phyloP scores from a whole-genome alignment of 768 basidiomycete genomes.

The Galerina marginata region DNA sequence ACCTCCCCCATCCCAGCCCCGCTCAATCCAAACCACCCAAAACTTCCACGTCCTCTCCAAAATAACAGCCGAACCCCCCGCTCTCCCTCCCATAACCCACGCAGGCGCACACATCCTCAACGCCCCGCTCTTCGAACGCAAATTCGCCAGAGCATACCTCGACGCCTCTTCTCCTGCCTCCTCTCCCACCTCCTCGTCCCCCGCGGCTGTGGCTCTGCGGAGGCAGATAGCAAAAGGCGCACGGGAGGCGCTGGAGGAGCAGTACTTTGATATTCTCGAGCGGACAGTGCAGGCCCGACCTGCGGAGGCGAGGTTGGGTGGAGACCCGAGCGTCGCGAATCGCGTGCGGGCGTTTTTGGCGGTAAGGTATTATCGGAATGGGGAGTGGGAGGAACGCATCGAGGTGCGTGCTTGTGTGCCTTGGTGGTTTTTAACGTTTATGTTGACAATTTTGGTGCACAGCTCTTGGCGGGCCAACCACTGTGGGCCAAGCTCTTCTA shows the following conservation, averaged over 20 bases:
- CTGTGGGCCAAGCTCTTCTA: constrained; percentile 96
- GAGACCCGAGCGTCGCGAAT: constrained; percentile 89
- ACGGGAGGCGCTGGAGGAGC: constrained; percentile 83
- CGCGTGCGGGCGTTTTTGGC: constrained; percentile 88
- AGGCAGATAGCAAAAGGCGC: constrained; percentile 80
- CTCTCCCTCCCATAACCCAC: constrained; percentile 77
- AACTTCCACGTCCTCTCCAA: constrained; percentile 76
- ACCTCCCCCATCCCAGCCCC: constrained; percentile 38
- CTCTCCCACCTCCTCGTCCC: constrained; percentile 45
- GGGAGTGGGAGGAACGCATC: constrained; percentile 87
- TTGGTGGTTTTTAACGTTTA: not conserved
- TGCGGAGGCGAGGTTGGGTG: constrained; percentile 85
- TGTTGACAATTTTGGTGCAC: not conserved
- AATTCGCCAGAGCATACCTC: constrained; percentile 81
- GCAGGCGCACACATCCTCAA: constrained; percentile 85
- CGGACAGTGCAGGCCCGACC: constrained; percentile 82
- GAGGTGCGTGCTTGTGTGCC: constrained; percentile 59
- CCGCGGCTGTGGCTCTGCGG: constrained; percentile 68
- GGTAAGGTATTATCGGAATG: constrained; percentile 77
- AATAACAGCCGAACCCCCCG: constrained; percentile 79
- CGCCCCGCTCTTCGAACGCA: constrained; percentile 78
- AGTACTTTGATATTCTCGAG: constrained; percentile 86
- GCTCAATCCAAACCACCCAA: constrained; percentile 65
- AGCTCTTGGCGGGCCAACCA: constrained; percentile 87
- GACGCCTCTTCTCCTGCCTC: constrained; percentile 41